Evolutionary conservation across 2,329 filamentous ascomycete genomes (phyloP), one percentile per base, ranked within the genome.

Genomic region (Rhexocercosporidium sp.): DNA sequence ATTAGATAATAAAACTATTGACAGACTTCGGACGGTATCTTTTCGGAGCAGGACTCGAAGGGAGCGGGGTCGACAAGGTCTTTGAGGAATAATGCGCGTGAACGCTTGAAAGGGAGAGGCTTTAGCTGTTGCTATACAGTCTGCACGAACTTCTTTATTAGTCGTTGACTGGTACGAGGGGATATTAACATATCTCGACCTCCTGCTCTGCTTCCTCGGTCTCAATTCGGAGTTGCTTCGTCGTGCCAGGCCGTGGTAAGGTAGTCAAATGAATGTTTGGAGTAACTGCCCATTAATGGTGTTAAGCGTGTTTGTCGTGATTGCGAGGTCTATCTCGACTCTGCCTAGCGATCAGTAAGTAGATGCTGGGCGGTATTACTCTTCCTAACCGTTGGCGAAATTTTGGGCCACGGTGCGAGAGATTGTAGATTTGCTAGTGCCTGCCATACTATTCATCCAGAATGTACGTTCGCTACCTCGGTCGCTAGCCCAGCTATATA

Each of bases 1-100:
- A 76, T 60, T 65, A 71, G 66, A 62, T 73, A 68, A 74, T 66
- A 67, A 68, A 71, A 66, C 69, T 67, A 66, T 72, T 39, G 49
- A 70, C 66, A 73, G 71, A 73, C 66, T 73, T 69, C 66, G 66
- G 68, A 69, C 65, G 47, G 57, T 69, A 69, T 71, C 64, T 69
- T 68, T 67, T 69, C 47, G 59, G 61, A 69, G 70, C 46, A 69
- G 65, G 49, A 71, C 59, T 70, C 60, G 57, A 69, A 63, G 64
- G 62, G 57, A 62, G 64, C 44, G 20, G 66, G n/a, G 49, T 69
- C 67, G 66, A 72, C 64, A 65, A 37, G 31, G 59, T 68, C 68
- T 70, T 72, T 56, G 60, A 72, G 71, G 65, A 72, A 72, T 67
- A 51, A 70, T 69, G 68, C 68, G 57, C 68, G 56, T 69, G 56